These are phyloP conservation scores for Bryoerythrophyllum caledonicum DNA, from an alignment of 225 moss, liverwort and hornwort genomes.

Conservation along the genomic window DNA sequence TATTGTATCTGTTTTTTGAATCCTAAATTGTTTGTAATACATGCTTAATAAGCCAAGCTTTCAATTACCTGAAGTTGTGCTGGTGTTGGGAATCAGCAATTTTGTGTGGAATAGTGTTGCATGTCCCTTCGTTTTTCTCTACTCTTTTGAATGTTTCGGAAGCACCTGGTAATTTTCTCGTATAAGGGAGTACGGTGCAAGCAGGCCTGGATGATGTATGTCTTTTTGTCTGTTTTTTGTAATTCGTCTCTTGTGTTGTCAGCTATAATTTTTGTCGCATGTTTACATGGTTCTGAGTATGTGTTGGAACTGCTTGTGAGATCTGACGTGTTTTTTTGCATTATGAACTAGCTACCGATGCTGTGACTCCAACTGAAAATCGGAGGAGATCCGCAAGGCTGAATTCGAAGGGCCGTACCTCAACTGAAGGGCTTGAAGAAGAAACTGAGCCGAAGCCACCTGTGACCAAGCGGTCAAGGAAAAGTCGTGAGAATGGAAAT, in stretches of 20 bases:
- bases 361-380: constrained; percentile 60
- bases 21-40: neutral
- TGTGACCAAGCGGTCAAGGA: constrained; percentile 59
- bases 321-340: constrained; percentile 24
- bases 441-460: constrained; percentile 52
- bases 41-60: neutral
- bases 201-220: neutral
- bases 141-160: neutral
- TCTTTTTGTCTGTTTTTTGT: neutral
- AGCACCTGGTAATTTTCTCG: neutral
- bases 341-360: constrained; percentile 33
- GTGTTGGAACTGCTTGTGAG: neutral
- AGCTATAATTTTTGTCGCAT: neutral
- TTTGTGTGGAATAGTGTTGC: constrained; percentile 1
- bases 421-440: constrained; percentile 55
- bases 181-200: neutral
- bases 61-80: neutral
- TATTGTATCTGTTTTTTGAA: neutral
- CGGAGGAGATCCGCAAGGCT: constrained; percentile 91
- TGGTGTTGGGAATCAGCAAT: constrained; percentile 3
- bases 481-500: constrained; percentile 52
- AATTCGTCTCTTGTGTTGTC: neutral
- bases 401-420: constrained; percentile 69
- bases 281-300: neutral
- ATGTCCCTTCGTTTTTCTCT: neutral